These are phyloP conservation scores for Mortierella claussenii DNA, from an alignment of 192 early-diverging fungal genomes.

Conservation along the genomic window DNA sequence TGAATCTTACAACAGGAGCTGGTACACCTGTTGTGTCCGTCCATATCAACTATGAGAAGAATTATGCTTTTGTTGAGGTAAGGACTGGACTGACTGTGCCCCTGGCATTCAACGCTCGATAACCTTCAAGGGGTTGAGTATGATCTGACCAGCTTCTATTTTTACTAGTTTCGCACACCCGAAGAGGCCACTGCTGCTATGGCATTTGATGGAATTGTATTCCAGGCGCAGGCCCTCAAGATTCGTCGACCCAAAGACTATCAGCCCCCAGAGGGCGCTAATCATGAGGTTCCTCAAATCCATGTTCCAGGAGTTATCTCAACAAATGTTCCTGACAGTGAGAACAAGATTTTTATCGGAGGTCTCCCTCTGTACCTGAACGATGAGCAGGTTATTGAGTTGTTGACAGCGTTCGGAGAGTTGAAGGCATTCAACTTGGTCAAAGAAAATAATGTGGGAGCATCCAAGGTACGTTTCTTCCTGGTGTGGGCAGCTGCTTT, in stretches of 20 bases:
- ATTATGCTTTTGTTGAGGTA: slow-evolving; percentile 97
- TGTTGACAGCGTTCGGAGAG: slow-evolving; percentile 94
- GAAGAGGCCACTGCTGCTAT: slow-evolving; percentile 93
- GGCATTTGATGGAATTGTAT: slow-evolving; percentile 93
- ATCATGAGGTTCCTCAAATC: slow-evolving; percentile 62
- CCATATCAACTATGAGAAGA: slow-evolving; percentile 94
- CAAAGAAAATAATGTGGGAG: slow-evolving; percentile 77
- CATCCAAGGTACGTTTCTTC: slow-evolving; percentile 74
- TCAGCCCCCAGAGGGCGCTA: slow-evolving; percentile 65
- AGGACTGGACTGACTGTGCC: no score
- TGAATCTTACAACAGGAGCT: slow-evolving; percentile 75
- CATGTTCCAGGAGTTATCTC: slow-evolving; percentile 84
- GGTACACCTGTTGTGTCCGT: slow-evolving; percentile 79
- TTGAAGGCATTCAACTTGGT: slow-evolving; percentile 94
- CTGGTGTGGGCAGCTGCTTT: no score
- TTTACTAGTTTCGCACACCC: slow-evolving; percentile 78
- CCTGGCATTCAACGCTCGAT: no score
- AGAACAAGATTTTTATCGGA: slow-evolving; percentile 95
- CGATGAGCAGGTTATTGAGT: slow-evolving; percentile 94
- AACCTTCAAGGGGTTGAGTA: no score
- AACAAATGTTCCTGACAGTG: slow-evolving; percentile 90
- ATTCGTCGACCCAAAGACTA: slow-evolving; percentile 98
- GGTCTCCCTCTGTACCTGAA: slow-evolving; percentile 89
- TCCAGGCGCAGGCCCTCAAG: slow-evolving; percentile 83
- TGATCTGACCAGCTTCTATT: not conserved